phyloP scores from a whole-genome alignment of 345 rosid genomes.

The Leavenworthia alabamica region DNA sequence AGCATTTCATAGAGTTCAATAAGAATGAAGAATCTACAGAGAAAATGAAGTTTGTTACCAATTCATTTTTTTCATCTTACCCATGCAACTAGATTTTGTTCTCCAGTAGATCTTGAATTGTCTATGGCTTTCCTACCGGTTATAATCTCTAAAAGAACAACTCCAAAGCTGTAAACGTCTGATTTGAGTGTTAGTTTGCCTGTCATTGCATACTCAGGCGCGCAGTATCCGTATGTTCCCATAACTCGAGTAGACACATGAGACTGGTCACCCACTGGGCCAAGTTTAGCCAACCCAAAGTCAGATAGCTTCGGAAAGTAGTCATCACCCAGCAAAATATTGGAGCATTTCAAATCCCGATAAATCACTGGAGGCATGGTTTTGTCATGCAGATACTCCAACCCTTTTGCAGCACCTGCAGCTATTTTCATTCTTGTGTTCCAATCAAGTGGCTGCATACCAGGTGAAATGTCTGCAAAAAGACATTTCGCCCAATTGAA shows the following conservation, averaged over 20 bases:
- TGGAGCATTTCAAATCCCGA: slow-evolving; percentile 78
- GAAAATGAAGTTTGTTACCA: background rate
- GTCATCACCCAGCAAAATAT: slow-evolving; percentile 68
- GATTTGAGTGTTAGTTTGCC: slow-evolving; percentile 84
- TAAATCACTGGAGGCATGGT: slow-evolving; percentile 83
- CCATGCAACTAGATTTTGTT: slow-evolving; percentile 87
- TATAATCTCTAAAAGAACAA: slow-evolving; percentile 83
- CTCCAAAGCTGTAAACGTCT: slow-evolving; percentile 82
- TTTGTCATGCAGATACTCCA: slow-evolving; percentile 73
- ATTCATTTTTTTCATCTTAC: slow-evolving; percentile 36
- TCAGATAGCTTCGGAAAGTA: slow-evolving; percentile 84
- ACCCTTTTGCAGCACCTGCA: slow-evolving; percentile 82
- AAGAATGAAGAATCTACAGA: slow-evolving; percentile 5
- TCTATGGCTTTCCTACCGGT: slow-evolving; percentile 87
- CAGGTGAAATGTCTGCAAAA: slow-evolving; percentile 54
- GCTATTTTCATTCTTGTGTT: slow-evolving; percentile 91
- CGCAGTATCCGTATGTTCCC: slow-evolving; percentile 93
- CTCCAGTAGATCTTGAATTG: slow-evolving; percentile 52
- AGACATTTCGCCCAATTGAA: background rate
- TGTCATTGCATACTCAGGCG: slow-evolving; percentile 93
- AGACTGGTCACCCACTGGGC: slow-evolving; percentile 83
- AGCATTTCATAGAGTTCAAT: background rate
- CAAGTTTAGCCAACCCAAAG: slow-evolving; percentile 88
- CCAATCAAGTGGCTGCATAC: slow-evolving; percentile 70
- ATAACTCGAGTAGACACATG: slow-evolving; percentile 94